phyloP scores from a whole-genome alignment of 2,329 filamentous ascomycete genomes.

The Teratosphaeria pseudoeucalypti region DNA sequence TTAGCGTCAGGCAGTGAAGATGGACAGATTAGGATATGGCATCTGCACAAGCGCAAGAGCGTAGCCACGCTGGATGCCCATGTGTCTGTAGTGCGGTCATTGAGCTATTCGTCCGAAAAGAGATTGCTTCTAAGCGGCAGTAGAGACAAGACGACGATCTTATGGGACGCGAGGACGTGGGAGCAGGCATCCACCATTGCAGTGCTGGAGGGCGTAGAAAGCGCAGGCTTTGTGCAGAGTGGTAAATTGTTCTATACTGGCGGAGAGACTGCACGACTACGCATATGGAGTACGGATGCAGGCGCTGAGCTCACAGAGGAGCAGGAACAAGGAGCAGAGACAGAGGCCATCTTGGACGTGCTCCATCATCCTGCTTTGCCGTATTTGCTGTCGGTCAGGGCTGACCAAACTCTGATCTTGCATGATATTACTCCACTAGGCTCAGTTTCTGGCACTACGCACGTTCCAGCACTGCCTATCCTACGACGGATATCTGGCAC shows the following conservation, averaged over 20 bases:
- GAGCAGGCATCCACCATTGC: conserved; percentile 71
- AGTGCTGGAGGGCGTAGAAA: conserved; percentile 75
- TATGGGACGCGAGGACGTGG: conserved; percentile 85
- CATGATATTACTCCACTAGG: conserved; percentile 35
- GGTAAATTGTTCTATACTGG: conserved; percentile 70
- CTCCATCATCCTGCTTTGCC: conserved; percentile 55
- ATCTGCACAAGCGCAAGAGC: conserved; percentile 72
- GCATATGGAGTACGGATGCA: conserved; percentile 70
- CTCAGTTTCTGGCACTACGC: neutral
- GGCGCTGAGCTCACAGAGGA: conserved; percentile 71
- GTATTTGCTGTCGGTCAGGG: conserved; percentile 71
- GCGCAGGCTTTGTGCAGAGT: conserved; percentile 64
- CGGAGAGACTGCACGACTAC: conserved; percentile 70
- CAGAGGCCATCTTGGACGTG: conserved; percentile 60
- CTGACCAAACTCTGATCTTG: conserved; percentile 76
- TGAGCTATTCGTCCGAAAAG: conserved; percentile 69
- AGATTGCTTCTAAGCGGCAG: conserved; percentile 72
- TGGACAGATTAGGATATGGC: conserved; percentile 84
- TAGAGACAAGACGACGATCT: conserved; percentile 85
- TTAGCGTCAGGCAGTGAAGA: conserved; percentile 90
- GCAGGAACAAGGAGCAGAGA: conserved; percentile 51
- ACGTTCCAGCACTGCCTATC: conserved; percentile 39
- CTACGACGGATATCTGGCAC: conserved; percentile 83
- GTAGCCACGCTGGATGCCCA: conserved; percentile 78
- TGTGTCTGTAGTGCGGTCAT: conserved; percentile 80